These are phyloP conservation scores for Dittrichia graveolens DNA, from an alignment of 129 eudicot genomes.

Conservation along the genomic window DNA sequence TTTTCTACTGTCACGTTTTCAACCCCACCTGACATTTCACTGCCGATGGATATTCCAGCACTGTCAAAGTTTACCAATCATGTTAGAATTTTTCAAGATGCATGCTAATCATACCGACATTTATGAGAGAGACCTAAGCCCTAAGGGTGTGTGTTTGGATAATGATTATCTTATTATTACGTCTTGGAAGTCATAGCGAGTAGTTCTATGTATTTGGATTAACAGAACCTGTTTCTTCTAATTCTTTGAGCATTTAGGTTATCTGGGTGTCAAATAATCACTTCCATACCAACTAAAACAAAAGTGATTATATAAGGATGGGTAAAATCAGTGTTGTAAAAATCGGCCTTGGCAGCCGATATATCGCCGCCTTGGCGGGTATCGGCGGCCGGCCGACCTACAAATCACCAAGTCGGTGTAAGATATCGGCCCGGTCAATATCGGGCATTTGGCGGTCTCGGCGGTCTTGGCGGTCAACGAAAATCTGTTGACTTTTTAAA, in stretches of 20 bases:
- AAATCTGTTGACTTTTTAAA: no score
- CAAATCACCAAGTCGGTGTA: no score
- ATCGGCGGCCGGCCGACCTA: no score
- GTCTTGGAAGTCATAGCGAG: background rate
- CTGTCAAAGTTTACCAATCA: slow-evolving; percentile 46
- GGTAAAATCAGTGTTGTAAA: no score
- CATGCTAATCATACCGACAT: background rate
- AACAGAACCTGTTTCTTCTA: background rate
- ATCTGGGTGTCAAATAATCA: background rate
- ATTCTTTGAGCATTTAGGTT: background rate
- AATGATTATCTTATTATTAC: background rate
- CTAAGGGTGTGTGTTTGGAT: background rate
- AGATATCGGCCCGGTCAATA: no score
- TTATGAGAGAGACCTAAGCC: background rate
- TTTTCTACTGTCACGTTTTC: slow-evolving; percentile 80
- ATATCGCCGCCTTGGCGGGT: no score
- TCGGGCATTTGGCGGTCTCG: no score
- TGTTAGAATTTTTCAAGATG: slow-evolving; percentile 12
- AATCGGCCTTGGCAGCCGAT: no score
- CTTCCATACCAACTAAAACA: background rate
- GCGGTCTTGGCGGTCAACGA: no score
- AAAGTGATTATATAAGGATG: background rate
- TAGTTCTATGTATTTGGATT: no score
- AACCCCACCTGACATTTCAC: slow-evolving; percentile 98
- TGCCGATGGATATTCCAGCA: slow-evolving; percentile 96